Conservation (phyloP, 1,139 yeast genomes). For the Taiozyma sp. region DNA sequence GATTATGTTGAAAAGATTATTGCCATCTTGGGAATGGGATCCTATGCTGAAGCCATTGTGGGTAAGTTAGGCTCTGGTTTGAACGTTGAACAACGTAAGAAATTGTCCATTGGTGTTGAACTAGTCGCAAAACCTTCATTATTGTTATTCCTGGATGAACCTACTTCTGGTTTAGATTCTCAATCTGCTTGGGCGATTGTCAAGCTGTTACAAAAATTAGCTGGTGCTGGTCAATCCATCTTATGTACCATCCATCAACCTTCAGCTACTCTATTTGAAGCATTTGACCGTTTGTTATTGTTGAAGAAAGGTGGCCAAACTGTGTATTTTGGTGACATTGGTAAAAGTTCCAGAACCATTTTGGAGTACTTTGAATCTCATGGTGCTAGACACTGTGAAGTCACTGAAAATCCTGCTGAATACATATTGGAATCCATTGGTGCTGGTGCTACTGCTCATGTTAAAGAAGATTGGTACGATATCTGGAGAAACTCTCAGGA, state of each 20-base stretch:
- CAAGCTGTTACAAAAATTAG: conserved; percentile 50
- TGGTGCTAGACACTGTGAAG: conserved; percentile 36
- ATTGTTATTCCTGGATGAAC: conserved; percentile 64
- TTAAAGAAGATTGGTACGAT: conserved; percentile 38
- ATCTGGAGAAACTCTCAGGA: conserved; percentile 37
- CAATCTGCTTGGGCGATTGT: conserved; percentile 65
- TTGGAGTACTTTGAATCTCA: conserved; percentile 46
- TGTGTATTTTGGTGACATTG: conserved; percentile 57
- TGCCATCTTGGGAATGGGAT: conserved; percentile 53
- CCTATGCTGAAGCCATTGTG: conserved; percentile 68
- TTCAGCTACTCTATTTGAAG: conserved; percentile 52
- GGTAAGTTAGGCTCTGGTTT: conserved; percentile 58
- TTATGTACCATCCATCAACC: conserved; percentile 86
- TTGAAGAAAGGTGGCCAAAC: conserved; percentile 63
- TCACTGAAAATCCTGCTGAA: conserved; percentile 52
- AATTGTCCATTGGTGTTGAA: conserved; percentile 74
- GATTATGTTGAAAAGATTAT: conserved; percentile 62
- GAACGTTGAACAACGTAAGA: conserved; percentile 64
- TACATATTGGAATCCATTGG: conserved; percentile 57
- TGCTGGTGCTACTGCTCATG: conserved; percentile 48
- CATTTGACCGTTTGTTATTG: conserved; percentile 62
- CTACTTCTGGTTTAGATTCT: conserved; percentile 83
- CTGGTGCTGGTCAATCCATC: conserved; percentile 55
- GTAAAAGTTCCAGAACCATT: conserved; percentile 40
- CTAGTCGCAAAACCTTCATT: conserved; percentile 70